Evolutionary conservation across 768 basidiomycete species (phyloP), one percentile per base, ranked within the genome.

Genomic region (Termitomyces sp.): DNA sequence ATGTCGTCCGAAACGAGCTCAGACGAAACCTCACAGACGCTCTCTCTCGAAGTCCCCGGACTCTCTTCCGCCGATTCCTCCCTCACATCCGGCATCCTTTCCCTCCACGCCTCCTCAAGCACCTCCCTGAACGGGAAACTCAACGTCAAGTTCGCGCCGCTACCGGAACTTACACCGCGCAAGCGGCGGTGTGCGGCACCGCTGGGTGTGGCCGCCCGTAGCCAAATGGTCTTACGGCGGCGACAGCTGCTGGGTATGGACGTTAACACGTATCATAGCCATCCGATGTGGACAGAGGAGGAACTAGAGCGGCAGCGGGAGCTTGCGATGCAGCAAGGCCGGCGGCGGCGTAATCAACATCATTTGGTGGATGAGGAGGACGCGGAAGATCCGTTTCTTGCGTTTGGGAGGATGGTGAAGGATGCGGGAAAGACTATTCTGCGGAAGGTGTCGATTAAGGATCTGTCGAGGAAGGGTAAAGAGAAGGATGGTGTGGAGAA

Each of bases 111-210:
- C 60, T 54, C 64, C 4, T 69, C 74, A 4, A 69, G 69, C 44
- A 81, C 81, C 36, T 78, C 79, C 3, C 62, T 65, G 4, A 39
- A 55, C 12, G 70, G 67, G 13, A 63, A 58, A 18, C 68, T 76
- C 42, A 79, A 74, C 54, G 79, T 88, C 48, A 81, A 76, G 63
- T 88, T 88, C 58, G 86, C 86, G 1, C 86, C 86, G 0, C 72
- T 88, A 24, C 86, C 86, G 1, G 75, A 81, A 59, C 69, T 80
- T 1, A 82, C 78, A 20, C 81, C 82, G 3, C 76, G 79, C 22
- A 80, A 79, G 65, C 79, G 81, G 49, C 77, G 80, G 22, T 83
- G 78, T 6, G 68, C 75, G 40, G 74, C 76, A 4, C 86, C 86
- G 6, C 71, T 87, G 3, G 86, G 86, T 4, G 80, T 84, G 62